These are phyloP conservation scores for Madurella fahalii DNA, from an alignment of 2,329 filamentous ascomycete genomes.

Conservation along the genomic window DNA sequence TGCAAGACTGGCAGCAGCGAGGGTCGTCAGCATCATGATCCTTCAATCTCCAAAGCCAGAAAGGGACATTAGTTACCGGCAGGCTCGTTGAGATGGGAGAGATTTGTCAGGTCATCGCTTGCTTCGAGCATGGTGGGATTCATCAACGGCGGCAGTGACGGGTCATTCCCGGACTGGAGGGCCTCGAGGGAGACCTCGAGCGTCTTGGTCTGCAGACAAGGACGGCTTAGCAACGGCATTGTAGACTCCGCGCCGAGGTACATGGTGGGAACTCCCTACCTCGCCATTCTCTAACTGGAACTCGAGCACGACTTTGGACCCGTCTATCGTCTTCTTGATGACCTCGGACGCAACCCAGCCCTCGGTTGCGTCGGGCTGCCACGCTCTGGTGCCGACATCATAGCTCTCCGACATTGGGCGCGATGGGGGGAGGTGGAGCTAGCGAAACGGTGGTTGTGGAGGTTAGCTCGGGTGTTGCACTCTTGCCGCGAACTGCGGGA, in stretches of 20 bases:
- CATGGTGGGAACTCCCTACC: conserved; percentile 47
- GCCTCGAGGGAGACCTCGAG: conserved; percentile 73
- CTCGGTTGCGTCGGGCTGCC: conserved; percentile 94
- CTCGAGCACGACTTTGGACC: conserved; percentile 79
- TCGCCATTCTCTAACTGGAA: conserved; percentile 92
- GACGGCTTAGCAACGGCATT: background rate
- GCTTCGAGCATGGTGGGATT: conserved; percentile 98
- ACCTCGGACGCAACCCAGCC: conserved; percentile 98
- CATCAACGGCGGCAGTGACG: conserved; percentile 86
- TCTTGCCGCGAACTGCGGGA: conserved; percentile 23
- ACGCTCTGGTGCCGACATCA: conserved; percentile 94
- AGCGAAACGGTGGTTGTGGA: conserved; percentile 20
- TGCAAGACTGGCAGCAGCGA: conserved; percentile 67
- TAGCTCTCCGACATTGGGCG: conserved; percentile 82
- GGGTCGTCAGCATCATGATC: conserved; percentile 21
- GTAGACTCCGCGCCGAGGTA: conserved; percentile 4
- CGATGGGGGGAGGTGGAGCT: conserved; percentile 17
- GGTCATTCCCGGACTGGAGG: conserved; percentile 71
- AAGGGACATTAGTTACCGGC: conserved; percentile 61
- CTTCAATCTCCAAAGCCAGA: background rate
- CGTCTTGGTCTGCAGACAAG: conserved; percentile 61
- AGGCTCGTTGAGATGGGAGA: conserved; percentile 97
- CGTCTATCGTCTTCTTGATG: conserved; percentile 75
- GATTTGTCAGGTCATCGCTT: conserved; percentile 93
- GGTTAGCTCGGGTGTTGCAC: conserved; percentile 6